These are phyloP conservation scores for Prunella vulgaris DNA, from an alignment of 257 asterid species.

Conservation along the genomic window DNA sequence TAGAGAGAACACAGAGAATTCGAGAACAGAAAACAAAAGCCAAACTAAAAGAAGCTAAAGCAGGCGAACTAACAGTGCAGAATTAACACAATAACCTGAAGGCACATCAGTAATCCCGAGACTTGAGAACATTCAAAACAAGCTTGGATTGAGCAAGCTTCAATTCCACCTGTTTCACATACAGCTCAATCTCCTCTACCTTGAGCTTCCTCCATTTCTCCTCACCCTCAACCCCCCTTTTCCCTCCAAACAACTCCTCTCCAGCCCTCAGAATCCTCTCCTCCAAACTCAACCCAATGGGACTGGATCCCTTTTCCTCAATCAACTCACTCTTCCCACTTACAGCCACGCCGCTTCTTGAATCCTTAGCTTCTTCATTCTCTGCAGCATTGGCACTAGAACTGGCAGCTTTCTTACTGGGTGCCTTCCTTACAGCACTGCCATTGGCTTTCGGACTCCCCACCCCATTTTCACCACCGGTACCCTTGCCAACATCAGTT, in stretches of 20 bases:
- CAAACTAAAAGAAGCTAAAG: no score
- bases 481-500: no score
- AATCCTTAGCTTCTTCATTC: constrained; percentile 19
- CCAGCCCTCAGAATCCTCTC: constrained; percentile 38
- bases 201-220: constrained; percentile 35
- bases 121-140: constrained; percentile 28
- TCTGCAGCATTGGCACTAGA: background rate
- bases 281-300: constrained; percentile 17
- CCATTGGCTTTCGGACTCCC: constrained; percentile 35
- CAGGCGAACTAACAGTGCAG: background rate
- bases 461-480: constrained; percentile 9
- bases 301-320: background rate
- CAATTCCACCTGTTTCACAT: constrained; percentile 31
- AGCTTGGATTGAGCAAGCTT: constrained; percentile 29
- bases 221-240: constrained; percentile 26
- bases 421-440: constrained; percentile 22
- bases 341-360: constrained; percentile 9
- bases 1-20: background rate
- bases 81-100: background rate
- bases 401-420: constrained; percentile 8
- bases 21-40: background rate
- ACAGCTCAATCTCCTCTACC: constrained; percentile 29
- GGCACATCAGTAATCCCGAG: constrained; percentile 3
- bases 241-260: constrained; percentile 24
- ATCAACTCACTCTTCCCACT: constrained; percentile 6